These are phyloP conservation scores for Shiraia bambusicola DNA, from an alignment of 2,329 filamentous ascomycete genomes.

Conservation along the genomic window DNA sequence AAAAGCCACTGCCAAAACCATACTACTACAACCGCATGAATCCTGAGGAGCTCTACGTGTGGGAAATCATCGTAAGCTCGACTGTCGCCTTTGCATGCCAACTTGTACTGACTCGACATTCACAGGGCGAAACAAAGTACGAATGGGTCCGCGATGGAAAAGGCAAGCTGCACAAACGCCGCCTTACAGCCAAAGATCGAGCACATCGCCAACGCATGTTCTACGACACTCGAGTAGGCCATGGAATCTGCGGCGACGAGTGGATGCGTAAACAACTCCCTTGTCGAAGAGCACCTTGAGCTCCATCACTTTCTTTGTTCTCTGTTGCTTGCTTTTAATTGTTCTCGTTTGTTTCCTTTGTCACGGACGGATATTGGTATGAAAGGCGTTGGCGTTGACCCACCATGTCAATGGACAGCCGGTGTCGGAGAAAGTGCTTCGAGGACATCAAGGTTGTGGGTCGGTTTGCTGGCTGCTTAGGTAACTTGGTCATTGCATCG, in stretches of 20 bases:
- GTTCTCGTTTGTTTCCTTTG: slow-evolving; percentile 10
- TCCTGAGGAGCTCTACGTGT: slow-evolving; percentile 20
- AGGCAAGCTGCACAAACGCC: slow-evolving; percentile 18
- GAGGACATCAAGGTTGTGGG: slow-evolving; percentile 7
- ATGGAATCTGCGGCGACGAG: slow-evolving; percentile 24
- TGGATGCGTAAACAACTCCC: slow-evolving; percentile 26
- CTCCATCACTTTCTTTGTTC: not conserved
- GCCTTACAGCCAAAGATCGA: slow-evolving; percentile 13
- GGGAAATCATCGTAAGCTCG: slow-evolving; percentile 19
- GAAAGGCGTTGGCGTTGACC: not conserved
- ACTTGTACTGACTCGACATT: slow-evolving; percentile 4
- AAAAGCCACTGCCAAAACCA: slow-evolving; percentile 20
- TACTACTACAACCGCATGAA: slow-evolving; percentile 24
- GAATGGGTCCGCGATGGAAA: slow-evolving; percentile 12
- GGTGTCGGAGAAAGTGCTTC: slow-evolving; percentile 8
- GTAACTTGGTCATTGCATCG: too few species aligned
- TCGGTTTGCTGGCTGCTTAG: slow-evolving; percentile 12
- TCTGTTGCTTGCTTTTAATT: too few species aligned
- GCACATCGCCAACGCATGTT: slow-evolving; percentile 16
- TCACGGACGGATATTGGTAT: not conserved
- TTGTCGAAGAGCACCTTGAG: slow-evolving; percentile 7
- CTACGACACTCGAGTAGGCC: slow-evolving; percentile 20
- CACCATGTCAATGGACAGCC: not conserved
- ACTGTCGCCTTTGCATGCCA: not conserved
- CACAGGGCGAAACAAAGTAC: slow-evolving; percentile 19